Base-by-base conservation (phyloP, 495 filamentous ascomycete species). In the Lindgomyces ingoldianus region DNA sequence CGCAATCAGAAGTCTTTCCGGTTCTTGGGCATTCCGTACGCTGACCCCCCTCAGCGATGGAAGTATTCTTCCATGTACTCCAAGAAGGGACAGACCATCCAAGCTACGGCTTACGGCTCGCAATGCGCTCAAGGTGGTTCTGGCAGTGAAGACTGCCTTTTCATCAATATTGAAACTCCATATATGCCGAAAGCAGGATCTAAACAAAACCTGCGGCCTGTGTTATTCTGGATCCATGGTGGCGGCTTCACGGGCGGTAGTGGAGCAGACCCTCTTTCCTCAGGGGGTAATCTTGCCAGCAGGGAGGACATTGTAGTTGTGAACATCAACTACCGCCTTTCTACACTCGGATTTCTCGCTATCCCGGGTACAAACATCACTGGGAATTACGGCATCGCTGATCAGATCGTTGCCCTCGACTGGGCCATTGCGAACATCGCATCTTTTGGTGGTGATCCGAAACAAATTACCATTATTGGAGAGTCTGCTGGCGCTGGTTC, bases 1-100 rank as follows among this genome's bases (percentile, higher is more conserved):
- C 75, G 80, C n/a, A 80, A 84, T 70, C 74, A 79, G 30, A 80
- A 79, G 46, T 81, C 79, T 11, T 84, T 82, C 70, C 78, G 80
- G 3, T 85, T 85, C 63, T 69, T 79, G 2, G 81, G 81, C 1
- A 75, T 84, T 11, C 78, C 77, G 8, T 84, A 81, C 50, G 82
- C 82, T 12, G 71, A 81, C 52, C 66, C 73, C 18, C 80, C 80
- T 2, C 51, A 78, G 47, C 76, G 81, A 11, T 81, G 79, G 42
- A 71, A 74, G 9, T 81, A 83, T 47, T 79, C 80, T 9, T 75
- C 69, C 3, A 63, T 77, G 12, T 80, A 77, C 69, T 73, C 68
- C 8, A 72, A 74, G 56, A 78, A 71, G 0, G 79, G 79, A 4
- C 69, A 76, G 45, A 78, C 70, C 10, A 74, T 81, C 36, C 69